These are phyloP conservation scores for Musa acuminata DNA, from an alignment of 176 grass and related monocot species.

Conservation along the genomic window DNA sequence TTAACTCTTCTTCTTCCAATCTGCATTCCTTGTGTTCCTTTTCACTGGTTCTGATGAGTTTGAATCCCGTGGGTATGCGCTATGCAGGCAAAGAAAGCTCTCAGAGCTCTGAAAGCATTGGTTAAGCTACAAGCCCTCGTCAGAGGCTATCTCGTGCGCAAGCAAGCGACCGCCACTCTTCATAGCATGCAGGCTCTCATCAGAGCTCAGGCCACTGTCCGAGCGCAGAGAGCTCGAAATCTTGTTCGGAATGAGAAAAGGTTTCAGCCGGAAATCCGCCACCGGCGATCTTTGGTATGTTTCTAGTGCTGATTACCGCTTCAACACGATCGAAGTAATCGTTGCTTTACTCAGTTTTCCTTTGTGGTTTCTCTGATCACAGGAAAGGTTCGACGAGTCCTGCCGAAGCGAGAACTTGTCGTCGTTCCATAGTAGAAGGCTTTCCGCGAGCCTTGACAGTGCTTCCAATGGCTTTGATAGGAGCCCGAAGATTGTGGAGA, in stretches of 20 bases:
- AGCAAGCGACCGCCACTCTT: slow-evolving; percentile 58
- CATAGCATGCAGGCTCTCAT: slow-evolving; percentile 92
- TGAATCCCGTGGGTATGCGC: no score
- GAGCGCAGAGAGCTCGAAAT: slow-evolving; percentile 43
- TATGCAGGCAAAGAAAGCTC: slow-evolving; percentile 67
- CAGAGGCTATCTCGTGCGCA: slow-evolving; percentile 75
- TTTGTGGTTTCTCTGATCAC: slow-evolving; percentile 5
- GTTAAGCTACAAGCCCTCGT: slow-evolving; percentile 92
- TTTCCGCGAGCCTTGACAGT: slow-evolving; percentile 65
- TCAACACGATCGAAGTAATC: not conserved
- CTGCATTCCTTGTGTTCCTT: no score
- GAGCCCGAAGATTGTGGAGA: slow-evolving; percentile 95
- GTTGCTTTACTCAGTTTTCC: not conserved
- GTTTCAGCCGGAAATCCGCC: slow-evolving; percentile 31
- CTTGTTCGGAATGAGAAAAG: slow-evolving; percentile 26
- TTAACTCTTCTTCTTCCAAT: no score
- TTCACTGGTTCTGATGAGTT: no score
- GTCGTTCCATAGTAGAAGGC: slow-evolving; percentile 52
- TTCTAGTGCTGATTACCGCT: not conserved
- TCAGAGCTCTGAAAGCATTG: slow-evolving; percentile 76
- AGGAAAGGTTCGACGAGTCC: slow-evolving; percentile 80
- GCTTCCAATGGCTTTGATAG: slow-evolving; percentile 43
- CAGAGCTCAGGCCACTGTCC: slow-evolving; percentile 62
- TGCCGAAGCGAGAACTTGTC: slow-evolving; percentile 45
- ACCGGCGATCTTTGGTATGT: slow-evolving; percentile 62